phyloP scores from a whole-genome alignment of 2,329 filamentous ascomycete species.

The Verticillium tricorpus region DNA sequence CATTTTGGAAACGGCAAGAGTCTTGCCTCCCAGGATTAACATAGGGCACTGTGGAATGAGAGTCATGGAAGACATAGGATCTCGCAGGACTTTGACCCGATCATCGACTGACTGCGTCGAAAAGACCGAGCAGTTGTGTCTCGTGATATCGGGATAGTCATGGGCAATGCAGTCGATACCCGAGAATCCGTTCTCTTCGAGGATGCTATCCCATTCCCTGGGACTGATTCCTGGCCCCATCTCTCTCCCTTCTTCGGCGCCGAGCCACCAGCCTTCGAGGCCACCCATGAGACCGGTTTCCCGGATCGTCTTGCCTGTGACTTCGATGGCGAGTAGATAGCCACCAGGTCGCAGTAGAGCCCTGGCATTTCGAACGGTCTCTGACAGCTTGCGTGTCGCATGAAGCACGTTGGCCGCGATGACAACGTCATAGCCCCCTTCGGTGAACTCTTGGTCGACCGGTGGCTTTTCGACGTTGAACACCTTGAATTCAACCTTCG shows the following conservation, averaged over 20 bases:
- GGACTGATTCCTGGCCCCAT: slow-evolving; percentile 19
- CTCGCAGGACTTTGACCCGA: no score
- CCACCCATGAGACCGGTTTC: slow-evolving; percentile 23
- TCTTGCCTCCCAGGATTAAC: no score
- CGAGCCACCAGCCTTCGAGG: slow-evolving; percentile 30
- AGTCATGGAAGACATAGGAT: no score
- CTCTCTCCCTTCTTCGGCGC: slow-evolving; percentile 20
- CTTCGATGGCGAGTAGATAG: slow-evolving; percentile 13
- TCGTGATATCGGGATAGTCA: no score
- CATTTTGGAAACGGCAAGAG: no score
- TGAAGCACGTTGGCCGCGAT: slow-evolving; percentile 24
- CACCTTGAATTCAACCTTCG: slow-evolving; percentile 13
- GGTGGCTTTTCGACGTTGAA: slow-evolving; percentile 27
- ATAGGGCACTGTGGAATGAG: no score
- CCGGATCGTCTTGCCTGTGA: neutral
- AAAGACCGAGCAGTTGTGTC: no score
- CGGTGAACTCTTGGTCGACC: slow-evolving; percentile 21
- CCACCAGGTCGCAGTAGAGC: slow-evolving; percentile 25
- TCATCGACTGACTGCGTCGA: no score
- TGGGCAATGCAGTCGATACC: no score
- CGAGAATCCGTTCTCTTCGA: neutral
- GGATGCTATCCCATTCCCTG: slow-evolving; percentile 18
- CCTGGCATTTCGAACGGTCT: slow-evolving; percentile 16
- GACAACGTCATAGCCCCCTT: slow-evolving; percentile 21
- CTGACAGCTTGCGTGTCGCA: slow-evolving; percentile 17